These are phyloP conservation scores for Buxus sempervirens DNA, from an alignment of 164 flowering plant species.

Conservation along the genomic window DNA sequence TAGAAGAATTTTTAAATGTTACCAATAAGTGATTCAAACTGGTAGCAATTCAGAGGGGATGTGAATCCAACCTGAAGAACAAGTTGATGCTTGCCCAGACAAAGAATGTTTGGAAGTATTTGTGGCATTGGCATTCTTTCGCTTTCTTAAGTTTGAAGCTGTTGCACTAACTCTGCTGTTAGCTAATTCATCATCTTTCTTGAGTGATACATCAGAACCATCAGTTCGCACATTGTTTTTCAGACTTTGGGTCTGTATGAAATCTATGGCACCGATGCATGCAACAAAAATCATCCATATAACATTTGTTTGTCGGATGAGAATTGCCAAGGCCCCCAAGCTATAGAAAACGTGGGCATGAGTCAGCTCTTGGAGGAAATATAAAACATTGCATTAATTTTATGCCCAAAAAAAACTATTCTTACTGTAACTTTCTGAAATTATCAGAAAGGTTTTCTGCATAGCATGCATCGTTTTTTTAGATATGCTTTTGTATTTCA, in stretches of 20 bases:
- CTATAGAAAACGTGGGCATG: conserved; percentile 33
- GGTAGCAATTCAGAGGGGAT: conserved; percentile 1
- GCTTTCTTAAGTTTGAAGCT: conserved; percentile 41
- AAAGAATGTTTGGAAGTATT: conserved; percentile 7
- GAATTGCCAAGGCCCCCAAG: conserved; percentile 68
- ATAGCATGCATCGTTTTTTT: background rate
- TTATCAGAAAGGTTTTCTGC: background rate
- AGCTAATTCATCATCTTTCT: conserved; percentile 15
- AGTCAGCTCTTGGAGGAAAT: conserved; percentile 3
- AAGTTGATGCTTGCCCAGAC: conserved; percentile 11
- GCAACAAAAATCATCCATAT: conserved; percentile 88
- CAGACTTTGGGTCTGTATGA: conserved; percentile 20
- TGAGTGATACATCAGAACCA: conserved; percentile 19
- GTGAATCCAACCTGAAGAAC: conserved; percentile 37
- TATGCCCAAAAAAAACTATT: too few relatives aligned
- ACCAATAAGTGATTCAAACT: background rate
- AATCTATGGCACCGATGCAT: conserved; percentile 51
- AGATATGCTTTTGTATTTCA: background rate
- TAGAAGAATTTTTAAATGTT: background rate
- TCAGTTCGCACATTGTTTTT: conserved; percentile 21
- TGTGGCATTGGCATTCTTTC: conserved; percentile 30
- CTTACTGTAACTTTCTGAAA: too few relatives aligned
- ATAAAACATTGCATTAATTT: too few relatives aligned
- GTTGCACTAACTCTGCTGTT: conserved; percentile 9
- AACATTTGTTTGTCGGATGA: conserved; percentile 85